phyloP scores from a whole-genome alignment of 2,329 filamentous ascomycete species.

The Clarireedia hainanense region DNA sequence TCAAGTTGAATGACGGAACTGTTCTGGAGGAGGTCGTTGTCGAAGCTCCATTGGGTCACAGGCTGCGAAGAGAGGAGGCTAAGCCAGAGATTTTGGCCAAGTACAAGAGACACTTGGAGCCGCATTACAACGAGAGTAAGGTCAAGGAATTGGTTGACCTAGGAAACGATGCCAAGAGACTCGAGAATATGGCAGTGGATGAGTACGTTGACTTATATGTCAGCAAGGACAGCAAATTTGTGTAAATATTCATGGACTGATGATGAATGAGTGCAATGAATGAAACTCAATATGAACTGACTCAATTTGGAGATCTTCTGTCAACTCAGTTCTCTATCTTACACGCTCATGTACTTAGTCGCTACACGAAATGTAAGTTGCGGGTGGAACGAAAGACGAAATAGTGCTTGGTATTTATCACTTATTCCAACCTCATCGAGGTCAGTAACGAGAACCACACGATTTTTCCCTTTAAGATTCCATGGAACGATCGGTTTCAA shows the following conservation, averaged over 20 bases:
- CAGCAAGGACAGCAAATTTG: slow-evolving; percentile 32
- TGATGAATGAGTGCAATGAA: background rate
- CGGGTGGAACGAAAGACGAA: no score
- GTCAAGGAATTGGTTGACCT: slow-evolving; percentile 79
- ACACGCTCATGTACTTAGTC: no score
- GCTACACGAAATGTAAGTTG: no score
- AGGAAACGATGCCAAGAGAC: slow-evolving; percentile 62
- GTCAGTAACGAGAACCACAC: no score
- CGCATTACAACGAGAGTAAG: slow-evolving; percentile 69
- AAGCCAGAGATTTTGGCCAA: slow-evolving; percentile 96
- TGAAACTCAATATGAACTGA: no score
- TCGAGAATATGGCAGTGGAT: slow-evolving; percentile 79
- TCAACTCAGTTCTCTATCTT: no score
- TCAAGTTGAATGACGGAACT: slow-evolving; percentile 90
- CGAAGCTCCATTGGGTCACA: slow-evolving; percentile 91
- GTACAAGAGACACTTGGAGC: slow-evolving; percentile 84
- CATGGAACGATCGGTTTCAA: no score
- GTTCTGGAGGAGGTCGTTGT: slow-evolving; percentile 84
- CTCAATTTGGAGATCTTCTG: no score
- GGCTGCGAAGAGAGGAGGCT: slow-evolving; percentile 84
- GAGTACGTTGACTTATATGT: slow-evolving; percentile 84
- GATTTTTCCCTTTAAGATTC: no score
- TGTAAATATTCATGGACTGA: background rate
- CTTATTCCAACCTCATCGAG: no score
- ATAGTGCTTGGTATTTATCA: no score